Percentiles rank a stretch among this genome's conserved stretches.
phyloP scores from a whole-genome alignment of 1,284 basidiomycete genomes.

The Phaffia rhodozyma region DNA sequence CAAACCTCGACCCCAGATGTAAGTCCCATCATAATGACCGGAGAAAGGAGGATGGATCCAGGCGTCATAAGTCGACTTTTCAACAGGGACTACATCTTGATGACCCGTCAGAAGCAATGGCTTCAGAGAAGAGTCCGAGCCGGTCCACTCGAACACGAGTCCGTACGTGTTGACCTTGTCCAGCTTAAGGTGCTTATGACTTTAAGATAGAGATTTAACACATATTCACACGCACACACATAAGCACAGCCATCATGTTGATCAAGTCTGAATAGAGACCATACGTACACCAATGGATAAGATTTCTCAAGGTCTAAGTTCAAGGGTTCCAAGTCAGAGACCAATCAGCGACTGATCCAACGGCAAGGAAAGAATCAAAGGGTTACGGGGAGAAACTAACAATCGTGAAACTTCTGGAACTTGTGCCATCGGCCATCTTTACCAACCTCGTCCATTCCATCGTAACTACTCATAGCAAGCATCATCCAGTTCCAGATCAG shows the following conservation, averaged over 20 bases:
- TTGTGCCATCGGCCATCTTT: slow-evolving; percentile 34
- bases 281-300: slow-evolving; percentile 31
- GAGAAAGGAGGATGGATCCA: slow-evolving; percentile 55
- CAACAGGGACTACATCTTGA: slow-evolving; percentile 48
- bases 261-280: background rate
- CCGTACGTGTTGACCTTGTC: slow-evolving; percentile 54
- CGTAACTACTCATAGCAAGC: slow-evolving; percentile 34
- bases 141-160: slow-evolving; percentile 52
- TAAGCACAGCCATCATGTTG: background rate
- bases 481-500: too few relatives aligned
- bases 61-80: slow-evolving; percentile 41
- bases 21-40: slow-evolving; percentile 49
- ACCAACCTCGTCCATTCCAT: slow-evolving; percentile 33
- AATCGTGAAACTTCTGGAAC: slow-evolving; percentile 33
- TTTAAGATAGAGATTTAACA: background rate
- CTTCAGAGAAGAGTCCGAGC: slow-evolving; percentile 46
- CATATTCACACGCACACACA: background rate
- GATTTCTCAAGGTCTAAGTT: slow-evolving; percentile 30
- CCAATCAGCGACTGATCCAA: too few relatives aligned
- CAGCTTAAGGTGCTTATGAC: slow-evolving; percentile 34
- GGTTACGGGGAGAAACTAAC: slow-evolving; percentile 21
- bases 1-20: slow-evolving; percentile 51
- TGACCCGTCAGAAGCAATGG: slow-evolving; percentile 55
- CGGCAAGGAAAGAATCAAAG: too few relatives aligned
- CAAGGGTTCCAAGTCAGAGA: too few relatives aligned